Conservation (phyloP, 257 asterid genomes). For the Penstemon davidsonii region DNA sequence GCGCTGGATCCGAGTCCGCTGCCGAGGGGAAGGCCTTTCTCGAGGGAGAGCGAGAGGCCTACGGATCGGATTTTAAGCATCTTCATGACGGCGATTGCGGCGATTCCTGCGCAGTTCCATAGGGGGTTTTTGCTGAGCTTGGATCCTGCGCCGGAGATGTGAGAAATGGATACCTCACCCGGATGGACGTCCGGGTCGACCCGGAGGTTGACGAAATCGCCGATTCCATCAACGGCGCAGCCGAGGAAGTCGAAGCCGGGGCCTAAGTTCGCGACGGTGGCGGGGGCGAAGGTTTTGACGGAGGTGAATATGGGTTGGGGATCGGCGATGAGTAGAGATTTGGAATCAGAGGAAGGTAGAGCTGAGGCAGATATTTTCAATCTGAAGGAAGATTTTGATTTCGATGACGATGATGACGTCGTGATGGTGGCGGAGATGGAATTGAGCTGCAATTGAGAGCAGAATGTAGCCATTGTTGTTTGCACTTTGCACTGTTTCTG, state of each 20-base stretch:
- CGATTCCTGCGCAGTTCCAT: slow-evolving; percentile 90
- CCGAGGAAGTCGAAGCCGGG: slow-evolving; percentile 92
- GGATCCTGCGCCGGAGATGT: slow-evolving; percentile 67
- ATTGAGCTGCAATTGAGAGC: slow-evolving; percentile 28
- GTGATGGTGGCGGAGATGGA: slow-evolving; percentile 24
- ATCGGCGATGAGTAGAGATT: slow-evolving; percentile 35
- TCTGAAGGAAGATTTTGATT: slow-evolving; percentile 22
- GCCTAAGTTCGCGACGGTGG: slow-evolving; percentile 83
- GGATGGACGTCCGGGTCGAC: slow-evolving; percentile 64
- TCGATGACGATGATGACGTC: slow-evolving; percentile 11
- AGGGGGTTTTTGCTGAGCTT: slow-evolving; percentile 70
- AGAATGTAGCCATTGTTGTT: slow-evolving; percentile 30
- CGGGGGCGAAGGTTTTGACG: slow-evolving; percentile 80
- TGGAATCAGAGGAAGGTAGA: slow-evolving; percentile 27
- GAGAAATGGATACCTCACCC: slow-evolving; percentile 64
- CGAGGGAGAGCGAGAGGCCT: slow-evolving; percentile 83
- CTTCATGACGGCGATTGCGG: slow-evolving; percentile 79
- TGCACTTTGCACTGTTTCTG: too few relatives aligned
- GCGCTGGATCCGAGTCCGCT: slow-evolving; percentile 93
- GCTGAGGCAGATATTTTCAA: slow-evolving; percentile 32
- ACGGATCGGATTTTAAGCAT: slow-evolving; percentile 71
- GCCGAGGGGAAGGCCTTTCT: slow-evolving; percentile 88
- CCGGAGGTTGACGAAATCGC: slow-evolving; percentile 60
- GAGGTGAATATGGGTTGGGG: slow-evolving; percentile 66
- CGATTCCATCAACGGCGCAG: slow-evolving; percentile 86